A percentile compares a stretch with the other conserved stretches of the same genome.
These are phyloP conservation scores for Neonectria neomacrospora DNA, from an alignment of 2,329 filamentous ascomycete genomes.

Conservation along the genomic window DNA sequence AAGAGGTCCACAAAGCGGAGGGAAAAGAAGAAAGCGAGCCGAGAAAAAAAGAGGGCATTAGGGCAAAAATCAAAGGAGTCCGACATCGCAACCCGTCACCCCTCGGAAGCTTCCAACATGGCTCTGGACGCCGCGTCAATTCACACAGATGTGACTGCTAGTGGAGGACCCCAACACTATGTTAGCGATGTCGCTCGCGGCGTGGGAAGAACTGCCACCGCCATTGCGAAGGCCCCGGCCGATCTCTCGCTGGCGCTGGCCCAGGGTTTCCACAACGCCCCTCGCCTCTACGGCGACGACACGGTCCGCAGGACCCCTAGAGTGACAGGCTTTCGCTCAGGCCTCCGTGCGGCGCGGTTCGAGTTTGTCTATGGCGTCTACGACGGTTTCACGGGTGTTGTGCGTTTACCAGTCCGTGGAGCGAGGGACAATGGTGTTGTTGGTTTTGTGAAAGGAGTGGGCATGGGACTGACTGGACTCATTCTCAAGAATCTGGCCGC, in stretches of 20 bases:
- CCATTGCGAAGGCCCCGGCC: conserved; percentile 67
- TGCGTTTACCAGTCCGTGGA: conserved; percentile 67
- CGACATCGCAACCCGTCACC: neutral
- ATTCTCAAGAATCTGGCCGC: conserved; percentile 74
- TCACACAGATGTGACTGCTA: conserved; percentile 33
- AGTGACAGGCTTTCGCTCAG: conserved; percentile 73
- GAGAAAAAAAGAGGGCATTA: conserved; percentile 8
- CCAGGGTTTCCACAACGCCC: conserved; percentile 78
- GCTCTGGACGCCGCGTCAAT: conserved; percentile 21
- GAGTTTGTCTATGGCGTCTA: conserved; percentile 73
- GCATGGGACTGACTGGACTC: conserved; percentile 72
- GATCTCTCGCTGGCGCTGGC: conserved; percentile 70
- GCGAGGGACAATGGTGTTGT: conserved; percentile 63
- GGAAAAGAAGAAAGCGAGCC: conserved; percentile 26
- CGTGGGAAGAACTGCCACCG: conserved; percentile 60
- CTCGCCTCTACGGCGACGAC: conserved; percentile 75
- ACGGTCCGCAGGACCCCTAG: conserved; percentile 72
- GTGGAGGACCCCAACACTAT: conserved; percentile 51
- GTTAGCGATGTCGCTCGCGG: conserved; percentile 63
- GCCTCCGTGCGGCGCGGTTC: conserved; percentile 67
- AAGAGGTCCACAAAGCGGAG: conserved; percentile 65
- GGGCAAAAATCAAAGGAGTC: conserved; percentile 13
- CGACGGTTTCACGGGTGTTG: conserved; percentile 72
- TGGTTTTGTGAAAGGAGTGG: conserved; percentile 64
- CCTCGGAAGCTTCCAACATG: conserved; percentile 16